Evolutionary conservation across 441 rosid species (phyloP).

Genomic region (Eutrema salsugineum): DNA sequence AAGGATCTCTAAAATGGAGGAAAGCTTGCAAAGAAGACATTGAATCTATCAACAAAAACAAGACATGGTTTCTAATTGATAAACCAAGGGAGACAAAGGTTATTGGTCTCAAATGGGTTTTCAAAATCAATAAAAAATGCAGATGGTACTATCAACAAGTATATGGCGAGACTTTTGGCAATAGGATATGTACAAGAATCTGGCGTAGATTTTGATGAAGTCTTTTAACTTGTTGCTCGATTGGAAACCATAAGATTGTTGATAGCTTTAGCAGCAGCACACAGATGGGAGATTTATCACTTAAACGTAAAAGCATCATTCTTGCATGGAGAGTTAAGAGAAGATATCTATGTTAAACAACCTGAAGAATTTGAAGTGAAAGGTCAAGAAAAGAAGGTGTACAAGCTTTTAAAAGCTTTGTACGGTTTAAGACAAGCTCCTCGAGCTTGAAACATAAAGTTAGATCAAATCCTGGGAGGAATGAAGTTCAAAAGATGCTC

Average conservation of each 20-base stretch:
- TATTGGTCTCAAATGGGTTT: not conserved
- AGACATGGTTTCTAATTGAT: not conserved
- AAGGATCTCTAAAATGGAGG: fast-evolving
- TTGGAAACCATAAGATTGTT: not conserved
- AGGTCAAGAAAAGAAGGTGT: not conserved
- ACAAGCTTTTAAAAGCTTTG: not conserved
- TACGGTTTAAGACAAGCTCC: not conserved
- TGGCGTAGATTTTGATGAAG: not conserved
- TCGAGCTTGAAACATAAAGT: not conserved
- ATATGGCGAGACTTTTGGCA: not conserved
- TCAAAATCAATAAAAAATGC: not conserved
- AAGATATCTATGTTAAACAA: not conserved
- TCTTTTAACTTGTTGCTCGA: not conserved
- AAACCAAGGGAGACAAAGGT: not conserved
- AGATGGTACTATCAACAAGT: not conserved
- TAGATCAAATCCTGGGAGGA: not conserved
- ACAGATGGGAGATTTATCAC: not conserved
- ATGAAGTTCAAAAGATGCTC: not conserved
- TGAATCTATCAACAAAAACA: not conserved
- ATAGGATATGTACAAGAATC: not conserved
- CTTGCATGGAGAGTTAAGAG: not conserved
- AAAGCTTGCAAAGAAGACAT: not conserved
- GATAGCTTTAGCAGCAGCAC: not conserved
- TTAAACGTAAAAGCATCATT: not conserved
- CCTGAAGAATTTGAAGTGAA: not conserved